Conservation (phyloP, 257 asterid species). For the Gentiana macrophylla region DNA sequence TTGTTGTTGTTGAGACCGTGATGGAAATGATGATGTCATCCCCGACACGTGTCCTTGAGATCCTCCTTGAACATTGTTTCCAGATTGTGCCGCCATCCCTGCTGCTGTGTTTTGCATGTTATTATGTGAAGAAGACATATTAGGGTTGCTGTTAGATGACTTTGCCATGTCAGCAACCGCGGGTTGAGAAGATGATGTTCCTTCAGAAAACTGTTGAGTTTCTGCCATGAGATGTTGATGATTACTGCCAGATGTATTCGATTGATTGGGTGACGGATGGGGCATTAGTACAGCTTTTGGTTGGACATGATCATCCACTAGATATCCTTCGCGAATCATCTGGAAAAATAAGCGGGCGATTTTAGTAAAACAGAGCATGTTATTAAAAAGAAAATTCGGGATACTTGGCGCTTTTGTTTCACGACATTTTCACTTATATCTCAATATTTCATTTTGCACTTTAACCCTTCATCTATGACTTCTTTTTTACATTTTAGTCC, state of each 20-base stretch:
- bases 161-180: conserved; percentile 35
- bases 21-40: conserved; percentile 32
- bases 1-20: conserved; percentile 55
- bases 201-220: conserved; percentile 56
- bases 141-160: conserved; percentile 32
- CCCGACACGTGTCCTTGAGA: conserved; percentile 66
- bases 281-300: conserved; percentile 42
- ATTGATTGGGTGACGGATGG: conserved; percentile 30
- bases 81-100: conserved; percentile 57
- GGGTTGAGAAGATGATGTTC: conserved; percentile 36
- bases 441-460: too few relatives aligned
- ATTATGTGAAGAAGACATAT: conserved; percentile 29
- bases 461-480: too few relatives aligned
- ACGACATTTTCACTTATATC: too few relatives aligned
- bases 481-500: too few relatives aligned
- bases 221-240: conserved; percentile 35
- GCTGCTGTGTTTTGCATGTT: conserved; percentile 47
- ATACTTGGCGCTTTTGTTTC: too few relatives aligned
- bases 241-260: conserved; percentile 35
- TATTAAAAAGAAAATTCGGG: background rate
- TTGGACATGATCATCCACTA: conserved; percentile 57
- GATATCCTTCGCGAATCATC: conserved; percentile 79
- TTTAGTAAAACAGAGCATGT: conserved; percentile 4
- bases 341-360: conserved; percentile 19
- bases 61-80: conserved; percentile 41